A percentile compares a stretch with the other conserved stretches of the same genome.
phyloP scores from a whole-genome alignment of 2,329 filamentous ascomycete species.

The Purpureocillium lavendulum region DNA sequence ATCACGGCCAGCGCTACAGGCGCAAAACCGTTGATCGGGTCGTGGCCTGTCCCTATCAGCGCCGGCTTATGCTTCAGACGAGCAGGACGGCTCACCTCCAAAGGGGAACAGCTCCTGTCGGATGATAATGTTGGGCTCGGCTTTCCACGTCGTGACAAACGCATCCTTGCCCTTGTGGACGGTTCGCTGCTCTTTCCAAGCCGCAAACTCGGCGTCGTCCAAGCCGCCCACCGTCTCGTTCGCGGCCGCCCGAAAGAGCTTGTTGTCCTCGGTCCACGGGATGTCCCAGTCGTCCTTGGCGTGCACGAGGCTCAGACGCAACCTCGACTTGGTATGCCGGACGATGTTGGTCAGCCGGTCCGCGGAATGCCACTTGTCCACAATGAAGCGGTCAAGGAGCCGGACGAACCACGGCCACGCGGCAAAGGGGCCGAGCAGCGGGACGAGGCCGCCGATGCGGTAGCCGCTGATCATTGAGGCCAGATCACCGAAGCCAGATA shows the following conservation, averaged over 20 bases:
- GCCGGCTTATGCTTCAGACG: neutral
- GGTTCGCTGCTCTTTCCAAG: slow-evolving; percentile 38
- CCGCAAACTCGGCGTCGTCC: slow-evolving; percentile 27
- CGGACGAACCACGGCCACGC: slow-evolving; percentile 56
- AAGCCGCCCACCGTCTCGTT: slow-evolving; percentile 35
- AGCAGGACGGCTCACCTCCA: slow-evolving; percentile 35
- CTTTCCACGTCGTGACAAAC: slow-evolving; percentile 37
- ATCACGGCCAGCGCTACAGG: slow-evolving; percentile 56
- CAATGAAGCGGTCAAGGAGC: slow-evolving; percentile 52
- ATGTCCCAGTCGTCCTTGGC: slow-evolving; percentile 78
- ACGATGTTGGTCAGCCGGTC: slow-evolving; percentile 54
- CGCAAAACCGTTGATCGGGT: slow-evolving; percentile 57
- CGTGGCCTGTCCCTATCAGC: slow-evolving; percentile 48
- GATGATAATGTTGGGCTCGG: slow-evolving; percentile 37
- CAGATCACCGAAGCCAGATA: slow-evolving; percentile 71
- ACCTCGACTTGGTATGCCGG: slow-evolving; percentile 36
- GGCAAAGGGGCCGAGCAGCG: slow-evolving; percentile 67
- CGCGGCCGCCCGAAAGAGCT: slow-evolving; percentile 52
- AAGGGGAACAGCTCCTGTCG: slow-evolving; percentile 46
- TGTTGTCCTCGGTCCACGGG: slow-evolving; percentile 60
- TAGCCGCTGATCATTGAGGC: slow-evolving; percentile 69
- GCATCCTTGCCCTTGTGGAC: slow-evolving; percentile 33
- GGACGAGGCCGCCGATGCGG: slow-evolving; percentile 67
- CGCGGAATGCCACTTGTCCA: slow-evolving; percentile 76
- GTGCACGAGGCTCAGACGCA: slow-evolving; percentile 69